Conservation (phyloP, 208 protist genomes). For the Leptomonas seymouri region DNA sequence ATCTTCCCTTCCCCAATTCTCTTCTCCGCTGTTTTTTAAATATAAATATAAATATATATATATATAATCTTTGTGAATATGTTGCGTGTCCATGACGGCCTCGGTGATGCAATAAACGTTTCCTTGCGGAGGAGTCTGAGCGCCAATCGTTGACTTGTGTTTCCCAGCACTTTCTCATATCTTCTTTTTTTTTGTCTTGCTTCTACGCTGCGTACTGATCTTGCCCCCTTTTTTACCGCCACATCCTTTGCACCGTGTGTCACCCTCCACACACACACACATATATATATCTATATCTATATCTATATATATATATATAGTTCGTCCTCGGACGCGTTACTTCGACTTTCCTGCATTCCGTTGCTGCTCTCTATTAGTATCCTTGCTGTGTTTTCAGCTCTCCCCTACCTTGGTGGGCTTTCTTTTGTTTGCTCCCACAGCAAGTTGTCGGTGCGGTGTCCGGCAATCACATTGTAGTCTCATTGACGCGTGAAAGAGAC, state of each 20-base stretch:
- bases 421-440: background rate
- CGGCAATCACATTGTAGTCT: no score
- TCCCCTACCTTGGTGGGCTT: constrained; percentile 4
- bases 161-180: background rate
- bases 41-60: no score
- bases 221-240: no score
- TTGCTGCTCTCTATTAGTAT: constrained; percentile 12
- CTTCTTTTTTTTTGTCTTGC: constrained; percentile 16
- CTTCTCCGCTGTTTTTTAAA: no score
- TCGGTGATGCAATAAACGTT: background rate
- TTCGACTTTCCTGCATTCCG: background rate
- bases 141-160: background rate
- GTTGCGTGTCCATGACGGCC: background rate
- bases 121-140: background rate
- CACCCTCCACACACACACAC: no score
- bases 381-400: background rate
- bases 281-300: no score
- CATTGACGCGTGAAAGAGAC: background rate
- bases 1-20: background rate
- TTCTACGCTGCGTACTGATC: background rate
- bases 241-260: no score
- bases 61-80: no score
- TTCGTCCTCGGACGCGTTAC: background rate
- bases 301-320: no score
- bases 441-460: background rate